These are phyloP conservation scores for Cercospora brassicicola DNA, from an alignment of 2,329 filamentous ascomycete genomes.

Conservation along the genomic window DNA sequence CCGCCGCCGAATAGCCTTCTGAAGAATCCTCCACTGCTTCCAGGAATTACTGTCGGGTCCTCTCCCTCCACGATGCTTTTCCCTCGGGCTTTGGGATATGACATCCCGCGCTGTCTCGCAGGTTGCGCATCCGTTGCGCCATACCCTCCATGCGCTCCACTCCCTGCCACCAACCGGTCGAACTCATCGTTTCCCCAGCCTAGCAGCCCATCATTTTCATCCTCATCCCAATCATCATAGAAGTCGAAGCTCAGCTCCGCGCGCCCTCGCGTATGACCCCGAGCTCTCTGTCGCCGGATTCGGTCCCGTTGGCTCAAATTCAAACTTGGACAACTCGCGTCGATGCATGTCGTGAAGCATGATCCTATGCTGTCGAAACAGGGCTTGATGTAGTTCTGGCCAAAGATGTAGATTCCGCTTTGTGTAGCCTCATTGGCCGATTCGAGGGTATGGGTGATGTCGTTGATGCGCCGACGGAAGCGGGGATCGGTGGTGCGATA, in stretches of 20 bases:
- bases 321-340: slow-evolving; percentile 47
- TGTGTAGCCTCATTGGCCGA: slow-evolving; percentile 89
- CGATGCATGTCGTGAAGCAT: slow-evolving; percentile 69
- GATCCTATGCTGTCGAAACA: slow-evolving; percentile 69
- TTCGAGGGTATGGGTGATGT: slow-evolving; percentile 87
- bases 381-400: slow-evolving; percentile 78
- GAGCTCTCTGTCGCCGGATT: slow-evolving; percentile 66
- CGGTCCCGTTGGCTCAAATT: slow-evolving; percentile 40
- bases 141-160: slow-evolving; percentile 49
- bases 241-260: slow-evolving; percentile 93
- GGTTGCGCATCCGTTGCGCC: slow-evolving; percentile 49
- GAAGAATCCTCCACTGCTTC: slow-evolving; percentile 76
- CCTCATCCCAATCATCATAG: slow-evolving; percentile 92
- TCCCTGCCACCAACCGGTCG: slow-evolving; percentile 75
- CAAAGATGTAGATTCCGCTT: slow-evolving; percentile 83
- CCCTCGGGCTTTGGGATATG: slow-evolving; percentile 60
- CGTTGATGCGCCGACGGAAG: slow-evolving; percentile 89
- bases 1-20: slow-evolving; percentile 75
- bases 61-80: slow-evolving; percentile 57
- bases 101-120: slow-evolving; percentile 77
- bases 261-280: slow-evolving; percentile 59
- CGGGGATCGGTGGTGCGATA: slow-evolving; percentile 73
- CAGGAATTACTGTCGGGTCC: slow-evolving; percentile 87
- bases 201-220: slow-evolving; percentile 64
- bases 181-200: slow-evolving; percentile 80